These are phyloP conservation scores for Kentomonas sorsogonicus DNA, from an alignment of 208 protist species.

Conservation along the genomic window DNA sequence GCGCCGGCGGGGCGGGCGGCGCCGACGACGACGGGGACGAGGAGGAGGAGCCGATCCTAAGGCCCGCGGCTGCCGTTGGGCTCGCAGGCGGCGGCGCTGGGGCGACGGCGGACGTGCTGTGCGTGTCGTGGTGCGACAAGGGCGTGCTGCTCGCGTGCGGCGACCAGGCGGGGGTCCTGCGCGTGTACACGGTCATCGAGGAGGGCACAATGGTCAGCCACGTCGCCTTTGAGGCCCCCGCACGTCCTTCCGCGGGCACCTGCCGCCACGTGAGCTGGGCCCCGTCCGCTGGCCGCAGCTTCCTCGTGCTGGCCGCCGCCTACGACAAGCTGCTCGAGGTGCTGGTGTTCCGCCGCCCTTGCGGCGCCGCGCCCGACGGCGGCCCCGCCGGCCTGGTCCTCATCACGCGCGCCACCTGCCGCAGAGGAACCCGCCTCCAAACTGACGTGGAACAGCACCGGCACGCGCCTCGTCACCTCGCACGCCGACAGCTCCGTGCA, in stretches of 20 bases:
- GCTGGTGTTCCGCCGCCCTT: conserved; percentile 60
- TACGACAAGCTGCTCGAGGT: conserved; percentile 36
- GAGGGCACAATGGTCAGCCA: conserved; percentile 27
- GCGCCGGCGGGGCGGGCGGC: conserved; percentile 12
- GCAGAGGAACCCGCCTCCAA: conserved; percentile 60
- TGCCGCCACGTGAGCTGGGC: conserved; percentile 67
- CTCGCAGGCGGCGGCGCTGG: conserved; percentile 1
- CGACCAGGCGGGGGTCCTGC: conserved; percentile 36
- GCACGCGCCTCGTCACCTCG: conserved; percentile 73
- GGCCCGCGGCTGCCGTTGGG: background rate
- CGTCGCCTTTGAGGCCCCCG: conserved; percentile 19
- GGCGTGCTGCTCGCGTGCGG: conserved; percentile 59
- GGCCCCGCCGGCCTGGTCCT: conserved; percentile 23
- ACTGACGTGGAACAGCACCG: conserved; percentile 76
- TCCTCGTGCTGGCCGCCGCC: conserved; percentile 62
- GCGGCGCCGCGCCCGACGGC: background rate
- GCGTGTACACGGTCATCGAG: conserved; percentile 39
- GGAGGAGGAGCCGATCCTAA: background rate
- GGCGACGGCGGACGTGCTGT: conserved; percentile 25
- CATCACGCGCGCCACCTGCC: conserved; percentile 25
- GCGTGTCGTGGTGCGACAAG: conserved; percentile 61
- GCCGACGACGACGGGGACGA: background rate
- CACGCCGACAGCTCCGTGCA: conserved; percentile 70
- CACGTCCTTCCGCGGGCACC: conserved; percentile 3
- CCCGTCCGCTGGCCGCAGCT: conserved; percentile 71